Base-by-base conservation (phyloP, 2,329 filamentous ascomycete genomes). In the Drechslerella stenobrocha region DNA sequence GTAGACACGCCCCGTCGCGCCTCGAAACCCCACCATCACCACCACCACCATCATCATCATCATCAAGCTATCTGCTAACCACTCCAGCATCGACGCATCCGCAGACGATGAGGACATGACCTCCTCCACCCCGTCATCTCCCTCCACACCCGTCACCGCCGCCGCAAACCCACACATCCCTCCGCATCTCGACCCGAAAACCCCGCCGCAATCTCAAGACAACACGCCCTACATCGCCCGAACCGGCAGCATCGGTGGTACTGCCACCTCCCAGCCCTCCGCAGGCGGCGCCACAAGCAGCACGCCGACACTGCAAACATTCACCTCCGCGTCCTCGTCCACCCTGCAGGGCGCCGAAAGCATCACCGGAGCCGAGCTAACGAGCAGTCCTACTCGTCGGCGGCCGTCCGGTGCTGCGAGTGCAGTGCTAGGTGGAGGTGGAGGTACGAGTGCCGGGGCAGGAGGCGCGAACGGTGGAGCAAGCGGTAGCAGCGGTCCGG, bases 61-160 rank as follows among this genome's bases (percentile, higher is more conserved):
- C n/a, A n/a, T n/a, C n/a, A n/a, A n/a, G n/a, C n/a, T n/a, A n/a
- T n/a, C n/a, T n/a, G 28, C 28, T 30, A 30, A 30, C 28, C 28
- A 30, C 28, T 30, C 5, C 5, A 30, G 5, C 11, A 30, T 5
- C 11, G 5, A 5, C 28, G 11, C 11, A 30, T 30, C 6, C 15
- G 2, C 34, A 67, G 63, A 67, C 44, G 63, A 67, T 35, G 63
- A 67, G 55, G 63, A 67, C 23, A 67, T 67, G 63, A 60, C 57
- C 28, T 67, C 63, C 55, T 67, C 63, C 32, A 60, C 46, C 56
- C 55, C 61, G 24, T 66, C 63, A 55, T 67, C 63, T 7, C 63
- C 63, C 22, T 52, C 63, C 13, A 67, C 63, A 8, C 63, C 61
- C 53, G 45, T 60, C 50, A 56, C 53, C 63, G 7, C 63, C 28